Percentiles rank a stretch among this genome's conserved stretches.
Conservation (phyloP, 148 eudicot genomes). For the Amaranthus palmeri region DNA sequence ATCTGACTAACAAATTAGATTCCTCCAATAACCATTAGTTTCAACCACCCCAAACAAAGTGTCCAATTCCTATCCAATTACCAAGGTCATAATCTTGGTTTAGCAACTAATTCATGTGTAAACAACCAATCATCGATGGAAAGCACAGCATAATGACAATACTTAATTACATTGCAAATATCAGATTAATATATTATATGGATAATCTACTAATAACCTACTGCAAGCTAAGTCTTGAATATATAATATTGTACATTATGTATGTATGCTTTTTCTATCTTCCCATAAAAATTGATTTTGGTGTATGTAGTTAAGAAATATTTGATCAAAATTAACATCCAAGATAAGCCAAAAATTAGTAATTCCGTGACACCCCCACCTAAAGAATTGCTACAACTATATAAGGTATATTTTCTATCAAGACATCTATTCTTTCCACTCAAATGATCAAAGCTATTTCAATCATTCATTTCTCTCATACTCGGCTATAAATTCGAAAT, state of each 20-base stretch:
- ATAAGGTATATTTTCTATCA: constrained; percentile 15
- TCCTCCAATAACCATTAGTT: constrained; percentile 13
- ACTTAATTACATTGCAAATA: constrained; percentile 8
- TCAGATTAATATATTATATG: constrained; percentile 9
- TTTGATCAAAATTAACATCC: neutral
- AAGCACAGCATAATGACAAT: constrained; percentile 17
- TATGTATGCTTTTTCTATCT: constrained; percentile 16
- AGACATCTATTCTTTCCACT: neutral
- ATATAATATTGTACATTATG: constrained; percentile 4
- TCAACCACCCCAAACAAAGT: constrained; percentile 29
- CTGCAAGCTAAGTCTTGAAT: neutral
- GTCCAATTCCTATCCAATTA: constrained; percentile 23
- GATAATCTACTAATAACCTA: constrained; percentile 16
- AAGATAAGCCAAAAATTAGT: neutral
- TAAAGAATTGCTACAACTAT: constrained; percentile 21
- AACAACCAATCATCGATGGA: constrained; percentile 28
- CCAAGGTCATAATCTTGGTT: constrained; percentile 23
- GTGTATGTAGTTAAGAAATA: neutral
- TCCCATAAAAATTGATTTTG: constrained; percentile 11
- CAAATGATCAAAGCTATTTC: neutral
- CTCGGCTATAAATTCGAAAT: neutral
- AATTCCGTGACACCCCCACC: constrained; percentile 5
- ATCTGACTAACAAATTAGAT: constrained; percentile 18
- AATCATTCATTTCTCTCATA: constrained; percentile 6
- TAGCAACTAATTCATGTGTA: constrained; percentile 15